Percentiles rank a stretch among this genome's conserved stretches.
These are phyloP conservation scores for Obelidium mucronatum DNA, from an alignment of 192 early-diverging fungal species.

Conservation along the genomic window DNA sequence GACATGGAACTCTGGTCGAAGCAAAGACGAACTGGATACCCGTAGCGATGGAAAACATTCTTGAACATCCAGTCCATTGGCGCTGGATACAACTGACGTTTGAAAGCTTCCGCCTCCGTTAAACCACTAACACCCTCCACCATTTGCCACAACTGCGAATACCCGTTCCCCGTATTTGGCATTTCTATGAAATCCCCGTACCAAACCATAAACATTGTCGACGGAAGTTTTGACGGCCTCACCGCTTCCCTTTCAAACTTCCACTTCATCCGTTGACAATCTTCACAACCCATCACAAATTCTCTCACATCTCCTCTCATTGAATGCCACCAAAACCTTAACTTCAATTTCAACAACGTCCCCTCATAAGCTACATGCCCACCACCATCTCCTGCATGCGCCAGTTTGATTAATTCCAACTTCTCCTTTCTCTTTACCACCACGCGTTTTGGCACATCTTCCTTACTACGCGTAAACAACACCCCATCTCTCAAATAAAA, in stretches of 20 bases:
- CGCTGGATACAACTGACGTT: too few species aligned
- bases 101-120: not conserved
- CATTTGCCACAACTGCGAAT: not conserved
- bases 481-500: not conserved
- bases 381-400: not conserved
- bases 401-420: not conserved
- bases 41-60: not conserved
- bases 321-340: not conserved
- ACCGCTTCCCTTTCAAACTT: not conserved
- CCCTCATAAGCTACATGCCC: not conserved
- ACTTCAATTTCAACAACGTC: not conserved
- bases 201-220: not conserved
- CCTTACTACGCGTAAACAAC: not conserved
- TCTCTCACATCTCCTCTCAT: not conserved
- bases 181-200: slow-evolving; percentile 2
- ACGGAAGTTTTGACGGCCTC: not conserved
- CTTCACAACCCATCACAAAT: not conserved
- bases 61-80: not conserved
- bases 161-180: not conserved
- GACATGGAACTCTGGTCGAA: slow-evolving; percentile 1
- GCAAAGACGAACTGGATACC: not conserved
- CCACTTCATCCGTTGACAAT: not conserved
- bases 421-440: not conserved
- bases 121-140: not conserved
- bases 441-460: not conserved